These are phyloP conservation scores for Urtica urens DNA, from an alignment of 306 rosid genomes.

Conservation along the genomic window DNA sequence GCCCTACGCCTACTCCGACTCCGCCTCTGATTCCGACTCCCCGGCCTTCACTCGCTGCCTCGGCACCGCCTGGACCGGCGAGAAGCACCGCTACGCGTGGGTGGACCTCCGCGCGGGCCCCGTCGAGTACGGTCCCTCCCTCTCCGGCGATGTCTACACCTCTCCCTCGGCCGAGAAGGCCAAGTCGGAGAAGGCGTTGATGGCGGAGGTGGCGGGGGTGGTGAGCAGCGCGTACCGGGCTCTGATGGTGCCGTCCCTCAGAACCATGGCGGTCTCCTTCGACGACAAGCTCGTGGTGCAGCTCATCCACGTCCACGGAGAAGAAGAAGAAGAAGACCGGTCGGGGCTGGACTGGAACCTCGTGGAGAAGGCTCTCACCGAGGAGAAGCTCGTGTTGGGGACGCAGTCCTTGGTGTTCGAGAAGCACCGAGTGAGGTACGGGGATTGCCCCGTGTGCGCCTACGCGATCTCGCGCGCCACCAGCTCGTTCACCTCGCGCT, in stretches of 20 bases:
- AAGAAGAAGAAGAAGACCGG: slow-evolving; percentile 25
- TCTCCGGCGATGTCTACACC: slow-evolving; percentile 75
- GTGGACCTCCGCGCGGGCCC: slow-evolving; percentile 88
- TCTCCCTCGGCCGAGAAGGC: slow-evolving; percentile 81
- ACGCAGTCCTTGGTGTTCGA: slow-evolving; percentile 60
- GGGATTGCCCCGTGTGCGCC: slow-evolving; percentile 47
- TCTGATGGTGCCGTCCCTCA: slow-evolving; percentile 73
- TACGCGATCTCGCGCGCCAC: slow-evolving; percentile 65
- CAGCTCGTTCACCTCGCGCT: slow-evolving; percentile 79
- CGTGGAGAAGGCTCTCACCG: slow-evolving; percentile 50
- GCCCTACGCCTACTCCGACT: slow-evolving; percentile 67
- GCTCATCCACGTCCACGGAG: slow-evolving; percentile 48
- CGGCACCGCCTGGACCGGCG: slow-evolving; percentile 72
- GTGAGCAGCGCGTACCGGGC: slow-evolving; percentile 74
- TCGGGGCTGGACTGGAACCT: slow-evolving; percentile 57
- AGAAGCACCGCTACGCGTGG: slow-evolving; percentile 61
- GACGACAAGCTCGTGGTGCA: slow-evolving; percentile 61
- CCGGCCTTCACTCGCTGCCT: slow-evolving; percentile 55
- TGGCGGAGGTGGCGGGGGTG: slow-evolving; percentile 62
- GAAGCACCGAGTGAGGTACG: slow-evolving; percentile 34
- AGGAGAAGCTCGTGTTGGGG: slow-evolving; percentile 57
- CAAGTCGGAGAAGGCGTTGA: slow-evolving; percentile 52
- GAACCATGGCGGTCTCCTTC: slow-evolving; percentile 63
- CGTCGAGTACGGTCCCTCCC: slow-evolving; percentile 77
- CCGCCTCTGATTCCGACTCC: slow-evolving; percentile 54